Percentiles rank a stretch among this genome's conserved stretches.
phyloP scores from a whole-genome alignment of 129 eudicot genomes.

The Solidago caesia region DNA sequence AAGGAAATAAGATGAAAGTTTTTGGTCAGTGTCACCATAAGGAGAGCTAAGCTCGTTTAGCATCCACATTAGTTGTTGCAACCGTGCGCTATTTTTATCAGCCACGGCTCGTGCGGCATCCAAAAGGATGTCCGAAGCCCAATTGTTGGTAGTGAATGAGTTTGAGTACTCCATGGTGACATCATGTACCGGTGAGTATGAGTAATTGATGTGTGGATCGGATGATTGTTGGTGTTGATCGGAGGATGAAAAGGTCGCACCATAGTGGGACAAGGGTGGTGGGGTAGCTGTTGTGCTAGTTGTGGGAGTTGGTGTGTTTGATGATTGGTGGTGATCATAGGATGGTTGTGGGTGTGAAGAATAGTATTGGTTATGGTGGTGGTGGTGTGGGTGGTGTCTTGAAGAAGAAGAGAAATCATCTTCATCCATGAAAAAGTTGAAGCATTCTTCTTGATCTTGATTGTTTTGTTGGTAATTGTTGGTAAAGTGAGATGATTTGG shows the following conservation, averaged over 20 bases:
- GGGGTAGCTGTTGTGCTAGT: conserved; percentile 38
- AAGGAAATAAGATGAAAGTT: conserved; percentile 69
- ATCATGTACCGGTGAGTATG: conserved; percentile 46
- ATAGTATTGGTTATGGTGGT: conserved; percentile 33
- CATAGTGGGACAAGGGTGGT: conserved; percentile 32
- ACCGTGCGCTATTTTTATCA: conserved; percentile 45
- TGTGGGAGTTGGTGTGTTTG: conserved; percentile 39
- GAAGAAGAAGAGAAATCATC: conserved; percentile 79
- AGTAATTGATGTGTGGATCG: conserved; percentile 40
- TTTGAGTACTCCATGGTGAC: conserved; percentile 57
- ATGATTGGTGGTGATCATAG: conserved; percentile 26
- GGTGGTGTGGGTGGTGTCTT: conserved; percentile 28
- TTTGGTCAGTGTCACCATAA: conserved; percentile 81
- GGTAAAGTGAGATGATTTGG: conserved; percentile 57
- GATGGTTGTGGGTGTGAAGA: conserved; percentile 40
- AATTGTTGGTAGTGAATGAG: conserved; percentile 45
- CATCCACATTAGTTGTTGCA: conserved; percentile 94
- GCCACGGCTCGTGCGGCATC: conserved; percentile 77
- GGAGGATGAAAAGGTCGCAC: conserved; percentile 18
- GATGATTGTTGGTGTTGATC: conserved; percentile 39
- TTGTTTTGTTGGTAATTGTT: conserved; percentile 30
- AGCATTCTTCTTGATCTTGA: conserved; percentile 85
- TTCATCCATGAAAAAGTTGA: conserved; percentile 94
- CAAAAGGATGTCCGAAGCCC: conserved; percentile 63
- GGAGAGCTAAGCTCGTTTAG: conserved; percentile 85